Evolutionary conservation across 306 rosid species (phyloP), one percentile per base, ranked within the genome.

Genomic region (Ammopiptanthus mongolicus): DNA sequence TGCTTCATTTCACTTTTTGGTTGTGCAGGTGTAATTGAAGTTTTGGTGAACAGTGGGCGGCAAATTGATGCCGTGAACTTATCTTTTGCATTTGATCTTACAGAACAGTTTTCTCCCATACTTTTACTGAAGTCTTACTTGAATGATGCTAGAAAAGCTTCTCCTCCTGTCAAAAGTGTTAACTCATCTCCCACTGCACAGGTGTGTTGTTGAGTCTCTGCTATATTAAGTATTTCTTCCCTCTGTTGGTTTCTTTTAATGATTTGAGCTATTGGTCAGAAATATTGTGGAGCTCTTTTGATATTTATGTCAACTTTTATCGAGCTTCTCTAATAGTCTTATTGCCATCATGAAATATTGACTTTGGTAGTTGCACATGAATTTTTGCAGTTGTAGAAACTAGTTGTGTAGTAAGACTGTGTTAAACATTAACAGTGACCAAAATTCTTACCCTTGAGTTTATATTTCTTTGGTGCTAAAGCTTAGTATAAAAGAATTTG

Each of bases 1-100:
- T 78, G 42, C 59, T 78, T 75, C 19, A 44, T 41, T 84, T 74
- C 42, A 2, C 21, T 13, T 56, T 63, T 36, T 76, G 77, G 58
- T 72, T 72, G 52, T 80, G 61, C 93, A 95, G 98, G 96, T 82
- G 98, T 96, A 56, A 85, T 96, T 23, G 91, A 83, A 75, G 91
- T 92, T 71, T 78, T 96, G 71, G 89, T 86, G 53, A 90, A 85
- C 75, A 96, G 91, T 72, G 98, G 99, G 77, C 81, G 99, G 70
- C 99, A 92, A 80, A 90, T 96, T 84, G 99, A 96, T 76, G 99
- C 98, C 1, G 92, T 96, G 67, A 96, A 90, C 87, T 83, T 96
- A 92, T 92, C 98, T 78, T 90, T 86, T 74, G 96, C 98, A 52
- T 96, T 96, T 61, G 94, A 86, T 76, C 91, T 96, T 34, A 87